These are phyloP conservation scores for Diaporthe batatas DNA, from an alignment of 2,329 filamentous ascomycete genomes.

Conservation along the genomic window DNA sequence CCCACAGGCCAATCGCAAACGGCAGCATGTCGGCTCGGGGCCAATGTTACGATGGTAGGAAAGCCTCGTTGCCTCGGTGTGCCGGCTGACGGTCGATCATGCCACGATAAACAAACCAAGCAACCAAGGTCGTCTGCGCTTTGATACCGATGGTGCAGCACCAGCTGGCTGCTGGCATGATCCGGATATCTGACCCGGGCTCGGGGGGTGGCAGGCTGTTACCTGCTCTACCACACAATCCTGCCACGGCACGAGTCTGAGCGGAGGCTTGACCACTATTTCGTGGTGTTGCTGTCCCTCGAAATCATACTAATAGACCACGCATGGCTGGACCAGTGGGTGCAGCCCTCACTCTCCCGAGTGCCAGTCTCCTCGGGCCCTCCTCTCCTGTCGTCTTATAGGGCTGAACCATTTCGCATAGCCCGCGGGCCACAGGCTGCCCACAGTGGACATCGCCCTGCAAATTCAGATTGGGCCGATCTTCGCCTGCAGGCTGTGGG, in stretches of 20 bases:
- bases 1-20: slow-evolving; percentile 12
- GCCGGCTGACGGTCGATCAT: slow-evolving; percentile 24
- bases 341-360: slow-evolving; percentile 4
- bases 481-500: not conserved
- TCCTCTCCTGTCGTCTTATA: slow-evolving; percentile 18
- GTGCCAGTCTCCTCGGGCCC: slow-evolving; percentile 5
- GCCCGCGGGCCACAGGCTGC: not conserved
- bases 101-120: slow-evolving; percentile 30
- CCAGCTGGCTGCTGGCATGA: slow-evolving; percentile 31
- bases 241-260: slow-evolving; percentile 27
- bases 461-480: slow-evolving; percentile 29
- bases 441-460: slow-evolving; percentile 18
- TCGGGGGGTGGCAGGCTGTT: slow-evolving; percentile 20
- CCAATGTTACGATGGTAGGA: slow-evolving; percentile 8
- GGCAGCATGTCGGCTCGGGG: slow-evolving; percentile 3
- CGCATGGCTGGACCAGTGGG: slow-evolving; percentile 6
- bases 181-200: slow-evolving; percentile 19
- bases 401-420: slow-evolving; percentile 20
- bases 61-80: not conserved
- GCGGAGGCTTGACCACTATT: slow-evolving; percentile 27
- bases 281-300: slow-evolving; percentile 15
- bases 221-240: slow-evolving; percentile 21
- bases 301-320: slow-evolving; percentile 11
- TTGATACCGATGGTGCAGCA: slow-evolving; percentile 25
- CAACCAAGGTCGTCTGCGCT: slow-evolving; percentile 23